These are phyloP conservation scores for Macrophomina phaseolina DNA, from an alignment of 2,329 filamentous ascomycete species.

Conservation along the genomic window DNA sequence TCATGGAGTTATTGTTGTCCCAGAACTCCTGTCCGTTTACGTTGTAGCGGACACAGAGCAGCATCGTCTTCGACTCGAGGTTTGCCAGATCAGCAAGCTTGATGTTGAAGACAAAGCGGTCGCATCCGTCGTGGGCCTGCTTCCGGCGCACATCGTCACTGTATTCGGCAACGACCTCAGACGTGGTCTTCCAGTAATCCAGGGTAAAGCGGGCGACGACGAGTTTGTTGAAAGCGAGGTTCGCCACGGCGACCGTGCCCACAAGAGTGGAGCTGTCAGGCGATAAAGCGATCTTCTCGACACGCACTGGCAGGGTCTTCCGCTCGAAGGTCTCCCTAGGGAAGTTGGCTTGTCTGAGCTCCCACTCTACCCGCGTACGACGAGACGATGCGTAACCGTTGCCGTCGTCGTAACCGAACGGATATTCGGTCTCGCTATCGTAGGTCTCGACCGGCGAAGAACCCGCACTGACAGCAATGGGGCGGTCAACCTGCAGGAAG, in stretches of 20 bases:
- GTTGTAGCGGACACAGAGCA: conserved; percentile 87
- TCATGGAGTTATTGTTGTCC: conserved; percentile 88
- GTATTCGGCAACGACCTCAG: conserved; percentile 89
- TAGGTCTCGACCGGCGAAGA: conserved; percentile 90
- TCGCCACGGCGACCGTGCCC: conserved; percentile 83
- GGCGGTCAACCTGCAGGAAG: conserved; percentile 91
- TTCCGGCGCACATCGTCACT: conserved; percentile 76
- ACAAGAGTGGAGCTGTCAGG: conserved; percentile 84
- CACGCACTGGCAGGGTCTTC: conserved; percentile 70
- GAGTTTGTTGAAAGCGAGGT: conserved; percentile 85
- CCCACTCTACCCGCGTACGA: conserved; percentile 73
- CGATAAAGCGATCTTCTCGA: conserved; percentile 88
- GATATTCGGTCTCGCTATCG: conserved; percentile 87
- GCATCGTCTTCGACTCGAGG: conserved; percentile 88
- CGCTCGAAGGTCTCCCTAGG: conserved; percentile 70
- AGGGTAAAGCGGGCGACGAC: conserved; percentile 94
- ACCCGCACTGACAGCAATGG: conserved; percentile 92
- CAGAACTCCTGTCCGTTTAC: conserved; percentile 87
- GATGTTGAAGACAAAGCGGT: conserved; percentile 94
- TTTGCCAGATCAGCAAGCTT: conserved; percentile 90
- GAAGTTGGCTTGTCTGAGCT: conserved; percentile 84
- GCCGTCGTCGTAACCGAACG: conserved; percentile 67
- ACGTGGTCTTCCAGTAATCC: conserved; percentile 98
- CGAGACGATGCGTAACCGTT: conserved; percentile 41
- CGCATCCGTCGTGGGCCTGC: conserved; percentile 70